Conservation (phyloP, 169 alveolate species). For the Plasmodium inui region DNA sequence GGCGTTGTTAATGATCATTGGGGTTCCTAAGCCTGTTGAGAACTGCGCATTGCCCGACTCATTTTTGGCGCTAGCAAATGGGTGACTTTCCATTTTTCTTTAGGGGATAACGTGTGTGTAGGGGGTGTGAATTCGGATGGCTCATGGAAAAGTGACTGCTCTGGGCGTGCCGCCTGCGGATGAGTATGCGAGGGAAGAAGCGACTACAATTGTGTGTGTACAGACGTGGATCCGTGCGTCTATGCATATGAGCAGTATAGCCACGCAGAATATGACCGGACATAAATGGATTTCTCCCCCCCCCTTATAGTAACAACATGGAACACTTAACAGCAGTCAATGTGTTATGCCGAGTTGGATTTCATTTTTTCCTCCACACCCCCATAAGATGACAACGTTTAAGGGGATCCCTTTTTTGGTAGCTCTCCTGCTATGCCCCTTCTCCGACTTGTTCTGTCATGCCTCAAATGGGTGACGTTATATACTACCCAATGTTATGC, state of each 20-base stretch:
- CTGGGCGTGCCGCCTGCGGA: background rate
- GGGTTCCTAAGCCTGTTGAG: background rate
- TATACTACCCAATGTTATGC: background rate
- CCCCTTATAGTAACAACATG: background rate
- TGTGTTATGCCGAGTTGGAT: background rate
- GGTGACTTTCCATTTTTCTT: constrained; percentile 24
- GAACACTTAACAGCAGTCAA: background rate
- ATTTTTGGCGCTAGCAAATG: constrained; percentile 4
- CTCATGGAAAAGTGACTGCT: background rate
- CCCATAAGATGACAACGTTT: background rate
- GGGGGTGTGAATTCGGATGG: background rate
- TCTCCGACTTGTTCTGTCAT: background rate
- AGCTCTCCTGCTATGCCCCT: background rate
- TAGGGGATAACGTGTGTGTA: background rate
- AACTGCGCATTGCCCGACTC: background rate
- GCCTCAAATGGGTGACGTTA: background rate
- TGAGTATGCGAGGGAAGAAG: background rate
- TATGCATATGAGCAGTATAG: background rate
- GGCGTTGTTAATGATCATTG: constrained; percentile 30
- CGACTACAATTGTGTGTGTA: background rate
- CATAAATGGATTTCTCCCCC: background rate
- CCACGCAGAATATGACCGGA: background rate
- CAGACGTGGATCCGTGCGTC: background rate
- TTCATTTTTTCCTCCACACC: background rate
- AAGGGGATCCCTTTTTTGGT: background rate